Percentiles rank a stretch among this genome's conserved stretches.
Conservation (phyloP, 768 basidiomycete genomes). For the Rhizopogon salebrosus region DNA sequence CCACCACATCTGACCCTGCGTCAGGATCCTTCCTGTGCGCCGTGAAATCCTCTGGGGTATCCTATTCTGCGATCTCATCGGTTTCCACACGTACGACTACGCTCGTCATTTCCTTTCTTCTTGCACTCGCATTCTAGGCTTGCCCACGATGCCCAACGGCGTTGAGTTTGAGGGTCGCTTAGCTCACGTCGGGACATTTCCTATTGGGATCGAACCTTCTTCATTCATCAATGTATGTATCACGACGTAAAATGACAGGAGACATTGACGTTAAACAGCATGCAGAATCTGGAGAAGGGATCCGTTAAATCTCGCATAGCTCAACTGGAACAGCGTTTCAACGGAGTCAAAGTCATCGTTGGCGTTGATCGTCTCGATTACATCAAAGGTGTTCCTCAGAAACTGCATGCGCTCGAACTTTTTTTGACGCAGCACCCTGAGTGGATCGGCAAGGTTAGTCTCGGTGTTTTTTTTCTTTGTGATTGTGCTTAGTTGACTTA, state of each 20-base stretch:
- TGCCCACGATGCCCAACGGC: conserved; percentile 97
- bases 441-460: conserved; percentile 90
- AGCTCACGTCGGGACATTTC: conserved; percentile 97
- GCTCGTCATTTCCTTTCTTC: conserved; percentile 99
- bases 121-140: conserved; percentile 91
- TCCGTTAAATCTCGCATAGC: conserved; percentile 77
- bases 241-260: background rate
- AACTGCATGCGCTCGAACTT: conserved; percentile 91
- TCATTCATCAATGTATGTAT: conserved; percentile 77
- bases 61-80: conserved; percentile 93
- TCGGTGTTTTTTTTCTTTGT: background rate
- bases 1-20: conserved; percentile 1
- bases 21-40: conserved; percentile 91
- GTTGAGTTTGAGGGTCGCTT: conserved; percentile 94
- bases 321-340: conserved; percentile 84
- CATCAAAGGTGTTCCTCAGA: conserved; percentile 99
- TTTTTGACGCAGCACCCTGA: conserved; percentile 98
- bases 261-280: conserved; percentile 1
- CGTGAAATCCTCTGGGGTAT: conserved; percentile 96
- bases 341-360: conserved; percentile 94
- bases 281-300: conserved; percentile 72
- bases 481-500: background rate
- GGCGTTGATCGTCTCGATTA: conserved; percentile 98
- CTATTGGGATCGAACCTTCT: conserved; percentile 94
- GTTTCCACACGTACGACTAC: conserved; percentile 99